Percentiles rank a stretch among this genome's conserved stretches.
These are phyloP conservation scores for Trichoderma asperellum DNA, from an alignment of 2,329 filamentous ascomycete genomes.

Conservation along the genomic window DNA sequence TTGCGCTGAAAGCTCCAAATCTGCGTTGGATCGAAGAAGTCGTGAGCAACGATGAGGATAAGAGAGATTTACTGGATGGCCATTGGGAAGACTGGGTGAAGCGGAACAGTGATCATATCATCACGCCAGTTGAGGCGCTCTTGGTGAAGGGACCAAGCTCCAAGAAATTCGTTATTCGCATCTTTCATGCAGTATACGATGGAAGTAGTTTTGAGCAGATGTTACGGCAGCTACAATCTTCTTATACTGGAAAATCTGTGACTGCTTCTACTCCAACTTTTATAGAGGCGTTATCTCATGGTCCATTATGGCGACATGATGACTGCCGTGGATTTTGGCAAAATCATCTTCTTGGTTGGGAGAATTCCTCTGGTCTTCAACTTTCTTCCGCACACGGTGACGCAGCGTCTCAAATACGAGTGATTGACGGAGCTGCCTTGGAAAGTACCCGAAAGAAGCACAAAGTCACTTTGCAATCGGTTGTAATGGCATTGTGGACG, in stretches of 20 bases:
- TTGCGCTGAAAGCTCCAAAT: constrained; percentile 54
- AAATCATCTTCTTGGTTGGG: constrained; percentile 51
- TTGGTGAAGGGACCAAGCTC: constrained; percentile 40
- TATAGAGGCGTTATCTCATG: constrained; percentile 67
- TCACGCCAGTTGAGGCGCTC: constrained; percentile 57
- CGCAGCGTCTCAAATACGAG: constrained; percentile 30
- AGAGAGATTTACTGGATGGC: constrained; percentile 42
- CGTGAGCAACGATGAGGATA: constrained; percentile 36
- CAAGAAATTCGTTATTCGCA: constrained; percentile 61
- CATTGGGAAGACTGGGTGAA: constrained; percentile 57
- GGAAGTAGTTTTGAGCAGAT: constrained; percentile 75
- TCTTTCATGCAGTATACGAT: constrained; percentile 89
- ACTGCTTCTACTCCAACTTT: constrained; percentile 58
- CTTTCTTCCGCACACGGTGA: constrained; percentile 25
- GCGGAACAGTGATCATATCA: constrained; percentile 54
- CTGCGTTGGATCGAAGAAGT: constrained; percentile 51
- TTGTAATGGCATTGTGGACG: constrained; percentile 77
- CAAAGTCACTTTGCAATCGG: constrained; percentile 75
- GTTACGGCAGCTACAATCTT: constrained; percentile 56
- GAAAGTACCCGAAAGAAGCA: constrained; percentile 60
- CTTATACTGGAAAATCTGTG: constrained; percentile 33
- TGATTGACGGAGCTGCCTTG: constrained; percentile 49
- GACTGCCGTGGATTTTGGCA: constrained; percentile 67
- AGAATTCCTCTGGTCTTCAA: constrained; percentile 27
- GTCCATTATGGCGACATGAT: constrained; percentile 61